Conservation (phyloP, 2,329 filamentous ascomycete species). For the Alternaria burnsii region DNA sequence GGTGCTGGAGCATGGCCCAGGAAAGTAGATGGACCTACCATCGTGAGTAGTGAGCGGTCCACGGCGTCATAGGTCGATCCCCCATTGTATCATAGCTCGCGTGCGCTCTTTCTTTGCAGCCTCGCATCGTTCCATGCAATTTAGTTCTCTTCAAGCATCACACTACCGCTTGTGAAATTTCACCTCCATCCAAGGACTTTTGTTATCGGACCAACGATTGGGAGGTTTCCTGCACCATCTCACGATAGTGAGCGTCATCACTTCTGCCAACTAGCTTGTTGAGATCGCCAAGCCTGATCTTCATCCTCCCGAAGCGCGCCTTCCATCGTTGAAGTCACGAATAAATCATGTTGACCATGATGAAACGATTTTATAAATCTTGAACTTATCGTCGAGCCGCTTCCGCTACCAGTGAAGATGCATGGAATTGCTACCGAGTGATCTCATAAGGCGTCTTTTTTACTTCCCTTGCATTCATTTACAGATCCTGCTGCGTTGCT, state of each 20-base stretch:
- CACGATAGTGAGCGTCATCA: background rate
- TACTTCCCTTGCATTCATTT: no score
- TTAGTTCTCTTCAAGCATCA: background rate
- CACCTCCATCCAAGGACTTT: background rate
- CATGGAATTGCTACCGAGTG: no score
- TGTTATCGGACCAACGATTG: background rate
- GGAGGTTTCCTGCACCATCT: background rate
- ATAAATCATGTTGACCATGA: background rate
- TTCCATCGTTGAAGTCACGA: background rate
- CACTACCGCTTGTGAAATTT: background rate
- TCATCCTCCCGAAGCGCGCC: background rate
- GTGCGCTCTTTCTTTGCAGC: constrained; percentile 6
- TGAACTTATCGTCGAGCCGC: background rate
- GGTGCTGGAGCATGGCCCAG: constrained; percentile 15
- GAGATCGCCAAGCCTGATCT: background rate
- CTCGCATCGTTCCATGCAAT: constrained; percentile 2
- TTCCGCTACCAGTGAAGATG: no score
- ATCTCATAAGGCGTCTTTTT: no score
- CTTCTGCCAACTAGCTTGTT: background rate
- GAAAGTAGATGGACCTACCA: constrained; percentile 21
- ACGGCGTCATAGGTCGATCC: background rate
- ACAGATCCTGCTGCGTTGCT: no score
- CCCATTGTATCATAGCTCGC: background rate
- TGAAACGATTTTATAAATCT: background rate
- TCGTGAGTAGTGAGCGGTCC: constrained; percentile 22